Percentiles rank a stretch among this genome's conserved stretches.
phyloP scores from a whole-genome alignment of 345 rosid genomes.

The Ricinus communis region DNA sequence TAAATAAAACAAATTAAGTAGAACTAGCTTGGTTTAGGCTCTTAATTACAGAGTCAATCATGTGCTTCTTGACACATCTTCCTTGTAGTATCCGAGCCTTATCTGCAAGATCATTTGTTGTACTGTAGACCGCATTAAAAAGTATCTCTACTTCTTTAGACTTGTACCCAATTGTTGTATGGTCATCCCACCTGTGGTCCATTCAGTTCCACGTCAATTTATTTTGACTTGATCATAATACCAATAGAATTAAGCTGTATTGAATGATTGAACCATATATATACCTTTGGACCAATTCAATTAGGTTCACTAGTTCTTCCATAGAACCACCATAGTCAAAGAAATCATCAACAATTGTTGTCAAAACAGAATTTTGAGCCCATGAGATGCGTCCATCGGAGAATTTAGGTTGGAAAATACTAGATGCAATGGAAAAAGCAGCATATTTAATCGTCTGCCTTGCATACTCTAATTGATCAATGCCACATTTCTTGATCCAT shows the following conservation, averaged over 20 bases:
- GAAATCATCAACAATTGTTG: slow-evolving; percentile 20
- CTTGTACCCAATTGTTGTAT: neutral
- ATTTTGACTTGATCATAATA: too few species aligned
- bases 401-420: slow-evolving; percentile 2
- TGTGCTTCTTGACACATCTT: slow-evolving; percentile 4
- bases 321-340: slow-evolving; percentile 19
- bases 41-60: neutral
- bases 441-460: slow-evolving; percentile 20
- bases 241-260: too few species aligned
- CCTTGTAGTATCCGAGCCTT: neutral
- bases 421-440: slow-evolving; percentile 1
- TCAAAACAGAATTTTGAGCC: slow-evolving; percentile 19
- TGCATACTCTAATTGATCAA: slow-evolving; percentile 16
- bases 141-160: slow-evolving; percentile 9
- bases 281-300: slow-evolving; percentile 14
- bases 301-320: slow-evolving; percentile 17
- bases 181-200: neutral
- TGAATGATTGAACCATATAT: too few species aligned
- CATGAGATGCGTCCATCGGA: slow-evolving; percentile 19
- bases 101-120: neutral
- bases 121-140: neutral
- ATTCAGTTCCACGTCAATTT: neutral
- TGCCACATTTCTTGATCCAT: slow-evolving; percentile 13
- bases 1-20: too few species aligned
- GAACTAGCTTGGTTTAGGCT: neutral